A percentile compares a stretch with the other conserved stretches of the same genome.
phyloP scores from a whole-genome alignment of 2,329 filamentous ascomycete genomes.

The Cordyceps cicadae region DNA sequence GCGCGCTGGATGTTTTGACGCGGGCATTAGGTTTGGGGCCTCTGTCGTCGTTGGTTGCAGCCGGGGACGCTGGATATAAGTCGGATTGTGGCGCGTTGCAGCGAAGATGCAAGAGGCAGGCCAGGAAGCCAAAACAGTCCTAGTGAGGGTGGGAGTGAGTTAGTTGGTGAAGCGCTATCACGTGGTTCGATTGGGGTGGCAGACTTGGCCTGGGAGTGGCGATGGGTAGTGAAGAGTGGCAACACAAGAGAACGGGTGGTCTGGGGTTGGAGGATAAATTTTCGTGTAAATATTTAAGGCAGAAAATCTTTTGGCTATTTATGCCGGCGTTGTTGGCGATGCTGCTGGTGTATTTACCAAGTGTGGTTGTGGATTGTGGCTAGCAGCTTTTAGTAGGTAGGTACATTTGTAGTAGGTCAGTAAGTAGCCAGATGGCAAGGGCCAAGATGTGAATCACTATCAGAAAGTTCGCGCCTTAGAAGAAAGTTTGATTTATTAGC shows the following conservation, averaged over 20 bases:
- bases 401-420: no score
- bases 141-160: neutral
- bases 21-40: conserved; percentile 14
- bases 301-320: no score
- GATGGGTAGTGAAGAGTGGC: neutral
- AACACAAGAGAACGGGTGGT: neutral
- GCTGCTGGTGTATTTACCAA: no score
- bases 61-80: conserved; percentile 25
- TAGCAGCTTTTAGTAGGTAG: no score
- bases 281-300: neutral
- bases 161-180: conserved; percentile 10
- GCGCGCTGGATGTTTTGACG: neutral
- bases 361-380: no score
- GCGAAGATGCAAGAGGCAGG: neutral
- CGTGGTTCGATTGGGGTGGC: conserved; percentile 9
- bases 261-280: neutral
- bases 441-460: no score
- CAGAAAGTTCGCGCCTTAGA: no score
- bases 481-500: no score
- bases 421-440: no score
- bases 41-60: conserved; percentile 21
- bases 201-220: neutral
- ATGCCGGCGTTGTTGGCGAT: no score
- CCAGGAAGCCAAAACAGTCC: neutral
- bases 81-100: conserved; percentile 20